phyloP scores from a whole-genome alignment of 2,329 filamentous ascomycete genomes.

The Scorias spongiosa region DNA sequence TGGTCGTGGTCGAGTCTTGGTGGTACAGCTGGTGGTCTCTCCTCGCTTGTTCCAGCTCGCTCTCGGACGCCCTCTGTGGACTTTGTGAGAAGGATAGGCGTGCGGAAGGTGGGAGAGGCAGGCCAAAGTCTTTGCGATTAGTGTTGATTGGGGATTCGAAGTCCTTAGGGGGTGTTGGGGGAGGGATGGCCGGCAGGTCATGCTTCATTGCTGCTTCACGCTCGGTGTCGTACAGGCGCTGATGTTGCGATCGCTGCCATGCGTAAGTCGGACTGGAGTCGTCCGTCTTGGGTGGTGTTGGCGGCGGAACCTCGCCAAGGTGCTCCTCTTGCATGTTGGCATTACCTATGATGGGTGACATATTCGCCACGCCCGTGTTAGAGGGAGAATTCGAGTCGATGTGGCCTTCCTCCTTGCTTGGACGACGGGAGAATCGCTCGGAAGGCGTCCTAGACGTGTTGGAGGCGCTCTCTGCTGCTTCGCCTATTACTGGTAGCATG shows the following conservation, averaged over 20 bases:
- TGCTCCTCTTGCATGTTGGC: constrained; percentile 12
- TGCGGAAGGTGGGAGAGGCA: constrained; percentile 13
- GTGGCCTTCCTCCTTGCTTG: constrained; percentile 10
- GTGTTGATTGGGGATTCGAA: constrained; percentile 12
- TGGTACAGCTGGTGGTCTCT: neutral
- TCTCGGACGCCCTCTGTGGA: constrained; percentile 7
- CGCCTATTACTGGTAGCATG: constrained; percentile 72
- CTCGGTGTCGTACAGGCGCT: too few species aligned
- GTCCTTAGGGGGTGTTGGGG: constrained; percentile 31
- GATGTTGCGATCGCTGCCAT: constrained; percentile 9
- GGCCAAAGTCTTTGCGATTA: constrained; percentile 8
- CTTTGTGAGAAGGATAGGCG: constrained; percentile 9
- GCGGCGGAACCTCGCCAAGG: constrained; percentile 16
- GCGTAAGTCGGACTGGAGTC: constrained; percentile 7
- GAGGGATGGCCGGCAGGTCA: constrained; percentile 14
- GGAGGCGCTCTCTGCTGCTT: constrained; percentile 64
- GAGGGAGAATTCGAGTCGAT: neutral
- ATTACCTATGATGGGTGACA: constrained; percentile 9
- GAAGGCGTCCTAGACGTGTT: constrained; percentile 22
- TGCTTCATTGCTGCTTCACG: too few species aligned
- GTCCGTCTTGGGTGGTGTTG: constrained; percentile 18
- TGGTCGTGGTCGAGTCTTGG: too few species aligned
- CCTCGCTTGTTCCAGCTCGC: constrained; percentile 7
- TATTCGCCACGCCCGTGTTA: constrained; percentile 1
- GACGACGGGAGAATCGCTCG: constrained; percentile 7